Base-by-base conservation (phyloP, 1,284 basidiomycete genomes). In the Singerocomus inundabilis region DNA sequence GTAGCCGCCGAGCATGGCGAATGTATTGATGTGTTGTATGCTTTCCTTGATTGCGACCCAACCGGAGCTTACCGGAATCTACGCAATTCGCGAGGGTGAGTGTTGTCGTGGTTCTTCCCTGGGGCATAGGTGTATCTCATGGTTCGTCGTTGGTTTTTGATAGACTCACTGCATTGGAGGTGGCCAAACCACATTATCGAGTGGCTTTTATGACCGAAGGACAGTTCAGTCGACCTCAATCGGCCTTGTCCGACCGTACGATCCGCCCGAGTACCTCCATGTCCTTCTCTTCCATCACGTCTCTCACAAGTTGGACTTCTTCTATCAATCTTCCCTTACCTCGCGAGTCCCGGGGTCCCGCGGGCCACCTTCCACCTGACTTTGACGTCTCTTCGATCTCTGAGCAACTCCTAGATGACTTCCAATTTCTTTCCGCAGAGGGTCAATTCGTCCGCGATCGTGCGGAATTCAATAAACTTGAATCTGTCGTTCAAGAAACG, bases 1-100 rank as follows among this genome's bases (percentile, higher is more conserved):
- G 78, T 98, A 47, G 95, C 95, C 18, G 95, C 96, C 6, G 88
- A 93, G 59, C 86, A 88, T 53, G 96, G 95, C 11, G 83, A 88
- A 50, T 84, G 75, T 64, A 67, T 80, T 21, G 81, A 84, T 48
- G 66, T 88, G 18, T 67, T 89, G 34, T 70, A 73, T 46, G 76
- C 83, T 37, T 70, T 89, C 52, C 72, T 88, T 36, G 78, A 83
- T 41, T 83, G 79, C 55, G 87, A 89, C 62, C 67, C 70, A 0
- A 76, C 73, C 6, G 77, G 80, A 28, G 59, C 69, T 5, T 74
- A 82, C 21, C 75, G 79, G 26, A 77, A 81, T 55, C 64, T 84
- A 64, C 78, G 79, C 44, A 89, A 89, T 62, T 73, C 79, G 9
- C 71, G 83, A 70, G 86, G 86, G 83, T 88, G 58, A 32, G 80